Evolutionary conservation across 1,139 yeast genomes (phyloP).

Genomic region (Scheffersomyces lignicola): DNA sequence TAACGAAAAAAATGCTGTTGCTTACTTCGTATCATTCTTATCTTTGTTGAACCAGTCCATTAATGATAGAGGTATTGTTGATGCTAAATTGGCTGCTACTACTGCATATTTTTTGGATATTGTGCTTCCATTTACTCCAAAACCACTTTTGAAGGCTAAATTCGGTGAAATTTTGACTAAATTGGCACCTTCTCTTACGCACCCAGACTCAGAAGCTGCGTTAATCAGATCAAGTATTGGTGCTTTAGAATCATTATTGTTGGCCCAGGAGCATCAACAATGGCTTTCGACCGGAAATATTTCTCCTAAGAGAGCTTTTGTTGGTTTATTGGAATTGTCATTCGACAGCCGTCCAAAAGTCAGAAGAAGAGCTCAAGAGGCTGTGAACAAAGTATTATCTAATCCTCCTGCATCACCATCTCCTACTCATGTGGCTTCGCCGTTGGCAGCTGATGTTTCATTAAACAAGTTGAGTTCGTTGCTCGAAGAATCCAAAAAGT

Average conservation of each 20-base stretch:
- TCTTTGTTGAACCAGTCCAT: constrained; percentile 79
- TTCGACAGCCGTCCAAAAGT: constrained; percentile 94
- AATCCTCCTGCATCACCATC: constrained; percentile 84
- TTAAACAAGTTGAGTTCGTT: constrained; percentile 53
- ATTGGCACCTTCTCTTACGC: constrained; percentile 78
- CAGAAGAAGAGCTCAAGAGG: constrained; percentile 92
- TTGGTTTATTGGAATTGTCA: constrained; percentile 77
- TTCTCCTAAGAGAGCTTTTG: constrained; percentile 80
- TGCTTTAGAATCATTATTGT: constrained; percentile 72
- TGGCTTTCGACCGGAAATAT: constrained; percentile 62
- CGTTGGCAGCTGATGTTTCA: constrained; percentile 67
- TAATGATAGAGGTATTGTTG: constrained; percentile 51
- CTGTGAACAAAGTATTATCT: constrained; percentile 60
- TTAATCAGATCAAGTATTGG: constrained; percentile 82
- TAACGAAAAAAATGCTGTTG: constrained; percentile 59
- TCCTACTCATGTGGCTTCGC: constrained; percentile 74
- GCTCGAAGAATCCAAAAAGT: constrained; percentile 34
- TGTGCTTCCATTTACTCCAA: constrained; percentile 74
- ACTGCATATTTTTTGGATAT: constrained; percentile 82
- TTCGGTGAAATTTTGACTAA: constrained; percentile 77
- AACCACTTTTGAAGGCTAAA: constrained; percentile 63
- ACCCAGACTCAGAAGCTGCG: constrained; percentile 77
- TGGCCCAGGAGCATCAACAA: constrained; percentile 76
- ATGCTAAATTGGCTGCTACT: constrained; percentile 65
- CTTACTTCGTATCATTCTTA: constrained; percentile 82